Evolutionary conservation across 2,329 filamentous ascomycete genomes (phyloP).

Genomic region (Atkinsonella texensis): DNA sequence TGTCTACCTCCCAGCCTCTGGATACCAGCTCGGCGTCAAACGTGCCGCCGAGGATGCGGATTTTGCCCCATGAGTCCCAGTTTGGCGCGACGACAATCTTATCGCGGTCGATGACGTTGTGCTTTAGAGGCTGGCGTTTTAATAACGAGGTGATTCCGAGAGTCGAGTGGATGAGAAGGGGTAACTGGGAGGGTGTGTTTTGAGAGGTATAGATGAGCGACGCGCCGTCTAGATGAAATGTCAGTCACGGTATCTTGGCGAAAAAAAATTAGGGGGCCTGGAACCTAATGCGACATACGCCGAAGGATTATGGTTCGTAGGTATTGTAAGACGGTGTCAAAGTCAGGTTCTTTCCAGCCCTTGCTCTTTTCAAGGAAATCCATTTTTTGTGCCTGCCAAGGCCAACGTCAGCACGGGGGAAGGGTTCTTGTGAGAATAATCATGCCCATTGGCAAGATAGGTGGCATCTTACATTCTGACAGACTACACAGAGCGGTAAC

Average conservation of each 20-base stretch:
- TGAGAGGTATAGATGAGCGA: constrained; percentile 78
- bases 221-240: constrained; percentile 50
- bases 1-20: constrained; percentile 74
- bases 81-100: constrained; percentile 92
- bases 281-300: constrained; percentile 38
- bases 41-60: constrained; percentile 77
- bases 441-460: neutral
- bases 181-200: constrained; percentile 63
- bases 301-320: constrained; percentile 80
- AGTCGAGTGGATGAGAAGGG: constrained; percentile 71
- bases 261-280: neutral
- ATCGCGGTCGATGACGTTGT: constrained; percentile 86
- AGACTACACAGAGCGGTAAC: constrained; percentile 84
- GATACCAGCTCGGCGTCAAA: constrained; percentile 87
- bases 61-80: constrained; percentile 98
- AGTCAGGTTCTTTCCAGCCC: constrained; percentile 91
- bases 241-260: neutral
- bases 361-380: constrained; percentile 81
- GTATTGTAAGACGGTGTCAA: constrained; percentile 91
- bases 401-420: neutral
- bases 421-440: too few relatives aligned
- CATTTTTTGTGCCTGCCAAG: constrained; percentile 65
- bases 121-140: constrained; percentile 66
- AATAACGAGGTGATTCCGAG: constrained; percentile 76
- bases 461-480: constrained; percentile 59